phyloP scores from a whole-genome alignment of 768 basidiomycete species.

The Suillus subaureus region DNA sequence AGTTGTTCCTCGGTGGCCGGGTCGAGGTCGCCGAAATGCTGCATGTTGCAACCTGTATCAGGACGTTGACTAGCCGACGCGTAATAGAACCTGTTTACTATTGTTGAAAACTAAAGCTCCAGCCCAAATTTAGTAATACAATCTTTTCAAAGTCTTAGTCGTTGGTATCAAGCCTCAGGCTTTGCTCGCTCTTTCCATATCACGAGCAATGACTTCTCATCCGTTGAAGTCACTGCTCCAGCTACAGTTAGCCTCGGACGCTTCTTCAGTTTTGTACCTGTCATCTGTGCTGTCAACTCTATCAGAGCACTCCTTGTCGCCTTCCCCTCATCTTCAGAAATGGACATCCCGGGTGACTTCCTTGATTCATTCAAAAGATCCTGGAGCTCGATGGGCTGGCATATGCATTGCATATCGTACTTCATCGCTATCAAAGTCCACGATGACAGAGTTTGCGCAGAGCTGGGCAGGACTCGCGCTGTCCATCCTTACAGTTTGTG shows the following conservation, averaged over 20 bases:
- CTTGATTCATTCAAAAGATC: conserved; percentile 74
- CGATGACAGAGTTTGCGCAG: conserved; percentile 72
- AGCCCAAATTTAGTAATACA: not conserved
- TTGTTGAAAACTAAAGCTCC: conserved; percentile 32
- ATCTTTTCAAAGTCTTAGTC: not conserved
- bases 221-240: conserved; percentile 68
- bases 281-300: conserved; percentile 62
- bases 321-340: conserved; percentile 71
- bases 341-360: conserved; percentile 77
- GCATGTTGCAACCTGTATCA: conserved; percentile 19
- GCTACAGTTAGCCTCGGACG: conserved; percentile 71
- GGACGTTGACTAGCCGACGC: conserved; percentile 10
- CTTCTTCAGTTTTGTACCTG: conserved; percentile 57
- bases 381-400: conserved; percentile 81
- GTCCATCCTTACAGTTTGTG: conserved; percentile 71
- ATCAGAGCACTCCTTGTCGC: conserved; percentile 49
- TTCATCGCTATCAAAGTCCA: conserved; percentile 52
- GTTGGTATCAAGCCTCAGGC: not conserved
- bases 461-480: conserved; percentile 69
- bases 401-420: conserved; percentile 74
- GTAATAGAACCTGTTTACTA: conserved; percentile 27
- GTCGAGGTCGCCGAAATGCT: conserved; percentile 43
- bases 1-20: conserved; percentile 56
- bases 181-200: not conserved
- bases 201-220: conserved; percentile 47